Evolutionary conservation across 805 yeast species (phyloP), one percentile per base, ranked within the genome.

Genomic region (Kuraishia cidri): DNA sequence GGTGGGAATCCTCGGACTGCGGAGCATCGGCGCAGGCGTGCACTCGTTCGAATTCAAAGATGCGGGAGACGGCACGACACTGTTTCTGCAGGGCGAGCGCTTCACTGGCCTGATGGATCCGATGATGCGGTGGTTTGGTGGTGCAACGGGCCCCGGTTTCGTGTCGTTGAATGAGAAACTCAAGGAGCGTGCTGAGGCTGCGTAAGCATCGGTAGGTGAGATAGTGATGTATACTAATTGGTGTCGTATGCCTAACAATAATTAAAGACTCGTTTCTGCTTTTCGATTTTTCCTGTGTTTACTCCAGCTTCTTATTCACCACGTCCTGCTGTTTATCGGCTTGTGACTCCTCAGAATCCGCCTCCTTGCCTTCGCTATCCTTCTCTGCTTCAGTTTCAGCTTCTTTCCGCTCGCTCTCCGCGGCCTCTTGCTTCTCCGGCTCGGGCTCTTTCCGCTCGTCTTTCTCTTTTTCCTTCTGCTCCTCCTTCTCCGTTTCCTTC

Each of bases 401-500:
- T 4, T 19, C 24, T 5, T 29, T 16, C 11, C 15, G 15, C 24
- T 7, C 24, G 20, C 8, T 7, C 27, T 24, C 7, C 13, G 8
- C 12, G 8, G 9, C 27, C 27, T 24, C 27, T 9, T 7, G 7
- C 27, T 24, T n/a, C 27, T 24, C 13, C 12, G 9, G 9, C 12
- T 24, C 27, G 12, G 9, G 14, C 27, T 24, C 12, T 14, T 24
- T 24, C 27, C 13, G 8, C 27, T 24, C 27, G 12, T n/a, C 12
- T n/a, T 26, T 15, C 19, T 12, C 12, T 15, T 12, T 12, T 12
- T 26, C 10, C 19, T 26, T 19, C n/a, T 26, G 7, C 29, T 26
- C n/a, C 29, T 26, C 18, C 19, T 26, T 26, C 29, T 26, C 29
- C n/a, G 15, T 6, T 6, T 24, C 26, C 26, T 24, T 14, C 7